Base-by-base conservation (phyloP, 2,329 filamentous ascomycete genomes). In the Phyllosticta paracitricarpa region DNA sequence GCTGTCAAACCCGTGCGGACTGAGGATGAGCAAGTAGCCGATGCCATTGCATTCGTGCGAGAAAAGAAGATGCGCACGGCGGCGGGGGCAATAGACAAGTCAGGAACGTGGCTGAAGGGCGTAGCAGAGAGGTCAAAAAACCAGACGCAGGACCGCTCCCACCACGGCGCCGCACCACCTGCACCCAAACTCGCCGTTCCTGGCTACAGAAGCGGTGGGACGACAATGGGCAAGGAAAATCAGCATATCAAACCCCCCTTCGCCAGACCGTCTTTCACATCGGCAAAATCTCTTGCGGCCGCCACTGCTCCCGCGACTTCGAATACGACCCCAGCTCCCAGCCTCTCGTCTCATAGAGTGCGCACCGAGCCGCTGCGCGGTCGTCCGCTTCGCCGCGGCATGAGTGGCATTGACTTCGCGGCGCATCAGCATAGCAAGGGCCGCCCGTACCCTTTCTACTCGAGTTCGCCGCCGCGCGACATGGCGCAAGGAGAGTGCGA, bases 1-100 rank as follows among this genome's bases (percentile, higher is more conserved):
- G 64, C 65, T 30, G 65, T 63, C 5, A 26, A 65, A 4, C 64
- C 66, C 9, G 14, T 17, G 10, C 33, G 33, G 14, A 40, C 33
- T 17, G 65, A 64, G 24, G 57, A 53, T 14, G 35, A 62, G 19
- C 52, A 59, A 24, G 61, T 62, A 22, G 56, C 22, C 8, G 53
- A 56, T 9, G 61, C 61, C 3, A 58, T 56, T 30, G 56, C 25
- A 25, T 58, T 56, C n/a, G 52, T 56, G 2, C 24, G 53, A 4
- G 58, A 26, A 51, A 54, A 35, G 64, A 69, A 48, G 30, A 57
- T 22, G 59, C 63, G 54, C 51, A 52, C 51, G 56, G 30, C 30
- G 8, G 33, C 33, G 10, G 33, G n/a, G 25, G 54, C 25, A 58
- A 62, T 14, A 26, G 2, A 17, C 56, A 58, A 58, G 58, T 7